phyloP scores from a whole-genome alignment of 1,139 yeast genomes.

The Kodamaea anthophila region DNA sequence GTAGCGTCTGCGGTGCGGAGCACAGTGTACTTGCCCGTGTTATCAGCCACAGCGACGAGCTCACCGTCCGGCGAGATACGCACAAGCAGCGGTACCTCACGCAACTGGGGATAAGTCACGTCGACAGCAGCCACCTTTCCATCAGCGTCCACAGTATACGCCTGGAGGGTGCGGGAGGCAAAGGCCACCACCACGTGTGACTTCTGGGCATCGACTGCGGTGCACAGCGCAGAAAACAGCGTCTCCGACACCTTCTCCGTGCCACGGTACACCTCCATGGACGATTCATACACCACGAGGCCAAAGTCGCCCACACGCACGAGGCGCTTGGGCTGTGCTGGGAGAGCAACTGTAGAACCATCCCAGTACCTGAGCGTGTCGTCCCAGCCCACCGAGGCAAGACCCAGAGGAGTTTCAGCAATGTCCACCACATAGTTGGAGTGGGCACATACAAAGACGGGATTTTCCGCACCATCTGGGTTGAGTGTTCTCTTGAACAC shows the following conservation, averaged over 20 bases:
- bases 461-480: constrained; percentile 22
- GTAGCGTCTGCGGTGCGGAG: constrained; percentile 51
- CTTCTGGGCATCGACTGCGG: constrained; percentile 28
- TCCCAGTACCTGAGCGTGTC: constrained; percentile 52
- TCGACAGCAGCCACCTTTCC: constrained; percentile 10
- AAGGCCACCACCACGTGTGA: constrained; percentile 48
- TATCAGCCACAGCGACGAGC: constrained; percentile 79
- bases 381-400: constrained; percentile 81
- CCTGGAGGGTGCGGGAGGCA: constrained; percentile 29
- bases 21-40: constrained; percentile 73
- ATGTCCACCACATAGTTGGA: constrained; percentile 52
- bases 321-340: constrained; percentile 58
- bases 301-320: constrained; percentile 21
- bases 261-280: constrained; percentile 28
- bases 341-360: background rate
- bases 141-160: constrained; percentile 17
- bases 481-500: constrained; percentile 48
- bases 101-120: constrained; percentile 38
- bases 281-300: constrained; percentile 46
- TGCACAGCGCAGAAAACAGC: constrained; percentile 31
- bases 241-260: constrained; percentile 20
- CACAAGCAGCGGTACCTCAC: constrained; percentile 58
- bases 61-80: constrained; percentile 67
- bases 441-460: constrained; percentile 33
- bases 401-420: constrained; percentile 16